Base-by-base conservation (phyloP, 1,139 yeast genomes). In the Geotrichum candidum region DNA sequence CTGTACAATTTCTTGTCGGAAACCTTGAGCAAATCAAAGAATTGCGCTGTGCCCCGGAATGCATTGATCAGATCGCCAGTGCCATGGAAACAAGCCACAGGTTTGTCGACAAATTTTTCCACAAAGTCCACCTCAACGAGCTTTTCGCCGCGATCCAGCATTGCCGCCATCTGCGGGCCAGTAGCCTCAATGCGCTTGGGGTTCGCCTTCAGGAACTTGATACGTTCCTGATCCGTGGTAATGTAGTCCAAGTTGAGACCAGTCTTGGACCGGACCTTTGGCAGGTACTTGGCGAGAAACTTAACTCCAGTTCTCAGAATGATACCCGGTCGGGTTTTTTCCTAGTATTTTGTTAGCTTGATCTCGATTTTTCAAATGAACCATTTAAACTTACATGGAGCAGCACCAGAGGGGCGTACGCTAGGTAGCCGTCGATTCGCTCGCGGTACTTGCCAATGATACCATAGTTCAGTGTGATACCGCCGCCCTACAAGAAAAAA, bases 391-490 rank as follows among this genome's bases (percentile, higher is more conserved):
- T 3, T 57, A 57, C 58, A 69, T 86, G 88, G 60, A 88, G 76
- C 46, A 74, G 70, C 52, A 91, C 78, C 70, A 87, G 78, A 0
- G 98, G 97, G 1, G 88, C 92, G 48, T 82, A 77, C 1, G 83
- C 84, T 55, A 85, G 76, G 63, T 83, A 82, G 0, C 87, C 87
- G 57, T 78, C 77, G 58, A 92, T 68, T 33, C 79, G 69, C 50
- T 84, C 82, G 56, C 79, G 78, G 72, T 82, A 70, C 65, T 78
- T 82, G 2, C 97, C 97, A 56, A 77, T 76, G 59, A 87, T 81
- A 18, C 85, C 89, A 73, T 92, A 92, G 74, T 86, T 89, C 65
- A 91, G 78, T 0, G 79, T 78, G 60, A 90, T 85, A 0, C 89
- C 96, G 25, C 97, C 97, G 57, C 99, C 99, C 62, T 60, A 25